Evolutionary conservation across 164 flowering plant species (phyloP), one percentile per base, ranked within the genome.

Genomic region (Litsea cubeba): DNA sequence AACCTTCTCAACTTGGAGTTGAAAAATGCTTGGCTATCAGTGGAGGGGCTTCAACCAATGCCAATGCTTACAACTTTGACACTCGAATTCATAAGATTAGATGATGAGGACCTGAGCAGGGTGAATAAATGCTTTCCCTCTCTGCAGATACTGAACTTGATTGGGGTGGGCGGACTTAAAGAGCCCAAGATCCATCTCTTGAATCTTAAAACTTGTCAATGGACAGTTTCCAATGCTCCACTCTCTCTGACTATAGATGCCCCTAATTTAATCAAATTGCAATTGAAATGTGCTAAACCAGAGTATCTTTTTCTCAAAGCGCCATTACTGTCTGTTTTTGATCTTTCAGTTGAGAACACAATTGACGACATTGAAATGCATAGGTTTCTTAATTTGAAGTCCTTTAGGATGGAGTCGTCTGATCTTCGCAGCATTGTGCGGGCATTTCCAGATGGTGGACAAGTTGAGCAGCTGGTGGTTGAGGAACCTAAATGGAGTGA

Each of bases 11-110:
- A 78, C 15, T 73, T 87, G 50, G 84, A 81, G 80, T 4, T 87
- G 50, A 80, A 80, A 79, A 83, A 82, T 77, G 87, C 90, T 77
- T 87, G 90, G 88, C 77, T 87, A 25, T 87, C 88, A n/a, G 83
- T 87, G 70, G 84, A 83, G 62, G 86, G 84, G 67, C 68, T 85
- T 70, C 81, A 68, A 69, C 75, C 75, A 12, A 78, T 87, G 87
- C 81, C 84, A 0, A 75, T 71, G 26, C 84, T 85, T 24, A 82
- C 81, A 14, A 80, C 71, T 63, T 79, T 87, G 79, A 85, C 87
- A 4, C 88, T 85, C 28, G 83, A 85, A 51, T 83, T 73, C 49
- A 74, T 82, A 66, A 82, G 86, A 68, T 74, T 87, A 32, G 87
- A 87, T 58, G 90, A 87, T 74, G 86, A 87, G 75, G 80, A 87